Percentiles rank a stretch among this genome's conserved stretches.
Conservation (phyloP, 495 filamentous ascomycete species). For the Echria macrotheca region DNA sequence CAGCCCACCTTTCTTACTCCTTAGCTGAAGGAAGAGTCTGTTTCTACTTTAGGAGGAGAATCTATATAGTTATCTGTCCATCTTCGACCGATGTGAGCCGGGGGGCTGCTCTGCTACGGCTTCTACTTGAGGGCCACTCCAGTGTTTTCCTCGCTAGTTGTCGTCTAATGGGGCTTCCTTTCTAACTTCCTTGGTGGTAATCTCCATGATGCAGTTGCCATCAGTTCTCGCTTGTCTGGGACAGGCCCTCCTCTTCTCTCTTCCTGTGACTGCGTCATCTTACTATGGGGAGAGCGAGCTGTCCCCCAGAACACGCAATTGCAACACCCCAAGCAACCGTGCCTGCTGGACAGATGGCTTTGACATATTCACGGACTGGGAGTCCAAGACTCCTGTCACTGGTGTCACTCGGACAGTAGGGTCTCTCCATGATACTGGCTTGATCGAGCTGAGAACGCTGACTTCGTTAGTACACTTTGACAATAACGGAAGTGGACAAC, state of each 20-base stretch:
- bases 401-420: constrained; percentile 18
- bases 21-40: background rate
- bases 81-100: too few species aligned
- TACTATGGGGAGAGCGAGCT: background rate
- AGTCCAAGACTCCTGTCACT: constrained; percentile 19
- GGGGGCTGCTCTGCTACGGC: too few species aligned
- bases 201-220: background rate
- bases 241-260: background rate
- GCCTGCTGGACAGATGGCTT: constrained; percentile 30
- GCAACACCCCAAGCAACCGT: constrained; percentile 27
- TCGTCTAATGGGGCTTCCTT: too few species aligned
- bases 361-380: constrained; percentile 30
- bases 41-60: background rate
- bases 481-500: constrained; percentile 29
- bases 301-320: constrained; percentile 7
- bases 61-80: background rate
- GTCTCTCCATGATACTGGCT: constrained; percentile 11
- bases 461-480: constrained; percentile 31
- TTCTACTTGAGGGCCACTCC: too few species aligned
- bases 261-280: background rate
- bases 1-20: background rate
- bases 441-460: background rate
- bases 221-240: background rate
- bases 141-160: too few species aligned
- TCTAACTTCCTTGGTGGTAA: too few species aligned